A percentile compares a stretch with the other conserved stretches of the same genome.
phyloP scores from a whole-genome alignment of 768 basidiomycete species.

The Lentinula aciculospora region DNA sequence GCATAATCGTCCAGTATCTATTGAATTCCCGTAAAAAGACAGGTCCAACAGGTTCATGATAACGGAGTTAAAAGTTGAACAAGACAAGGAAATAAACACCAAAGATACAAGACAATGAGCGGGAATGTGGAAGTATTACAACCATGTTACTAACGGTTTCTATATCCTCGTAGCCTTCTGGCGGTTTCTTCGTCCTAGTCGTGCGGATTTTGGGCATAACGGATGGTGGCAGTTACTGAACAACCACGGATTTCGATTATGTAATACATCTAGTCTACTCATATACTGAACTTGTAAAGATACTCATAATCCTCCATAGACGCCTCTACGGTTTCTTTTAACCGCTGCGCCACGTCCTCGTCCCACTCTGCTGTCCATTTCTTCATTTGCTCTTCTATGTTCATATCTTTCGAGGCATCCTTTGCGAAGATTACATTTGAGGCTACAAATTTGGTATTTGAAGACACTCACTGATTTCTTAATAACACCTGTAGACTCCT shows the following conservation, averaged over 20 bases:
- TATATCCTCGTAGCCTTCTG: slow-evolving; percentile 95
- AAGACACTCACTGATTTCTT: not conserved
- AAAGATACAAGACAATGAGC: slow-evolving; percentile 6
- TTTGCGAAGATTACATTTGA: not conserved
- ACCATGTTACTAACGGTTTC: slow-evolving; percentile 49
- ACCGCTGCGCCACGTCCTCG: not conserved
- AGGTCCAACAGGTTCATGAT: not conserved
- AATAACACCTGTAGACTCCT: not conserved
- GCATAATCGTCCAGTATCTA: slow-evolving; percentile 97
- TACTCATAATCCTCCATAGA: slow-evolving; percentile 6
- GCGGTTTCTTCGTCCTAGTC: slow-evolving; percentile 87
- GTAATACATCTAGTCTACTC: no score
- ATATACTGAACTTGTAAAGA: not conserved
- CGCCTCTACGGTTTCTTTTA: not conserved
- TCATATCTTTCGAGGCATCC: not conserved
- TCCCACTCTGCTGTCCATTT: slow-evolving; percentile 4
- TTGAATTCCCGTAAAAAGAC: not conserved
- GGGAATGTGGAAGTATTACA: not conserved
- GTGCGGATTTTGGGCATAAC: slow-evolving; percentile 94
- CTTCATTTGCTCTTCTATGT: not conserved
- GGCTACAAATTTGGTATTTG: no score
- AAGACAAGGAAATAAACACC: not conserved
- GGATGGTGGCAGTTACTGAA: slow-evolving; percentile 9
- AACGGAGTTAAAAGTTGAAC: not conserved
- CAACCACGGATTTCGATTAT: no score